Conservation (phyloP, 306 rosid genomes). For the Castanea mollissima region DNA sequence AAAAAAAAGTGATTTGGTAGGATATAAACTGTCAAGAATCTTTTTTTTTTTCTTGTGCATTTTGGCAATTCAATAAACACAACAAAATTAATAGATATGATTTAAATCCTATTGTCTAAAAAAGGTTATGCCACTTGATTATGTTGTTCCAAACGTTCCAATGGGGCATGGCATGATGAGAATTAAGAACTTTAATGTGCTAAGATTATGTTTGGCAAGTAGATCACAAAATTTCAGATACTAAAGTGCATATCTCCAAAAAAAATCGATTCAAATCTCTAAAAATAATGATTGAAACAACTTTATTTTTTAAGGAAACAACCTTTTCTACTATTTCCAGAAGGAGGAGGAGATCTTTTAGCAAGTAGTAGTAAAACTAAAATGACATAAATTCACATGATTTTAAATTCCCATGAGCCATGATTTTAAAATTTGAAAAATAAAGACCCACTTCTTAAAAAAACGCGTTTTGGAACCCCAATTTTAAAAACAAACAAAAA, state of each 20-base stretch:
- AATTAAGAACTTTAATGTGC: not conserved
- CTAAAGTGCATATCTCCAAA: too few species aligned
- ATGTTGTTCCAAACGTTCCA: not conserved
- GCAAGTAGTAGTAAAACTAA: not conserved
- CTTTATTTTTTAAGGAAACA: not conserved
- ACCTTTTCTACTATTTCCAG: not conserved
- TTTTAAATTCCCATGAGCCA: too few species aligned
- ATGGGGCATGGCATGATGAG: not conserved
- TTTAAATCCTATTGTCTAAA: too few species aligned
- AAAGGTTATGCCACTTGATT: not conserved
- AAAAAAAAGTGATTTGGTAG: too few species aligned
- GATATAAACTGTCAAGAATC: too few species aligned
- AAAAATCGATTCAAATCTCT: not conserved
- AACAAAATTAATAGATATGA: too few species aligned
- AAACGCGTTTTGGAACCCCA: not conserved
- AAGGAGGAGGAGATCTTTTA: not conserved
- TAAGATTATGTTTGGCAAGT: not conserved
- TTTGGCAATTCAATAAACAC: too few species aligned
- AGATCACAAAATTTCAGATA: not conserved
- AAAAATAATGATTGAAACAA: not conserved
- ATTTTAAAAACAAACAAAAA: not conserved
- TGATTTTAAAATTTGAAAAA: too few species aligned
- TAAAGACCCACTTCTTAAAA: not conserved
- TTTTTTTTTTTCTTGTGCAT: too few species aligned
- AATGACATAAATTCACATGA: not conserved